Percentiles rank a stretch among this genome's conserved stretches.
Conservation (phyloP, 441 rosid species). For the Gossypium schwendimanii region DNA sequence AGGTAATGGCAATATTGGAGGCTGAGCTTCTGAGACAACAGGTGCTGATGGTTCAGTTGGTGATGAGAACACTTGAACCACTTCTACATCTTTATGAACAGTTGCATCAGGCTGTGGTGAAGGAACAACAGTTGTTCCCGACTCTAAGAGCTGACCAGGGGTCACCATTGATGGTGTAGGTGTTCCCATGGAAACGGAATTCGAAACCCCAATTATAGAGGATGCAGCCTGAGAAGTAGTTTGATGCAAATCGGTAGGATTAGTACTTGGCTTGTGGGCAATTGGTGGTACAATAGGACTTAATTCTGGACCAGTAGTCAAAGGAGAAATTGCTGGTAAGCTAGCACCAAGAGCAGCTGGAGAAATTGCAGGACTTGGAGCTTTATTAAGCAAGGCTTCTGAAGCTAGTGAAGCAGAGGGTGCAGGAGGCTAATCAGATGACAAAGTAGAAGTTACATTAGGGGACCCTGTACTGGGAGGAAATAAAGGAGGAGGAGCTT, state of each 20-base stretch:
- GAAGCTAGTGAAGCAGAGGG: slow-evolving; percentile 50
- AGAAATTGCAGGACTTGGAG: slow-evolving; percentile 39
- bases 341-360: slow-evolving; percentile 32
- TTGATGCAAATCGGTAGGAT: slow-evolving; percentile 37
- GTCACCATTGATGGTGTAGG: slow-evolving; percentile 55
- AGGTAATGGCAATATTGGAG: slow-evolving; percentile 85
- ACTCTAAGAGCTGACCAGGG: slow-evolving; percentile 67
- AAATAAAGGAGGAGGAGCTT: slow-evolving; percentile 43
- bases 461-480: slow-evolving; percentile 28
- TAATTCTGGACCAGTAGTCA: slow-evolving; percentile 41
- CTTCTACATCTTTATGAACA: slow-evolving; percentile 62
- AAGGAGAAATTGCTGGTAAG: slow-evolving; percentile 40
- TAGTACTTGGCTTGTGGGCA: slow-evolving; percentile 36
- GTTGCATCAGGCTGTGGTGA: slow-evolving; percentile 43
- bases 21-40: slow-evolving; percentile 47
- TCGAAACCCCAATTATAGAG: slow-evolving; percentile 31
- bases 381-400: slow-evolving; percentile 46
- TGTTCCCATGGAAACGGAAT: slow-evolving; percentile 35
- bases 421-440: slow-evolving; percentile 33
- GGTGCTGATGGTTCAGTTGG: slow-evolving; percentile 41
- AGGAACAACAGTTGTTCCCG: slow-evolving; percentile 38
- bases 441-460: slow-evolving; percentile 21
- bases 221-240: slow-evolving; percentile 36
- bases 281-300: slow-evolving; percentile 32
- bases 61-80: slow-evolving; percentile 52